These are phyloP conservation scores for Venturia effusa DNA, from an alignment of 2,329 filamentous ascomycete species.

Conservation along the genomic window DNA sequence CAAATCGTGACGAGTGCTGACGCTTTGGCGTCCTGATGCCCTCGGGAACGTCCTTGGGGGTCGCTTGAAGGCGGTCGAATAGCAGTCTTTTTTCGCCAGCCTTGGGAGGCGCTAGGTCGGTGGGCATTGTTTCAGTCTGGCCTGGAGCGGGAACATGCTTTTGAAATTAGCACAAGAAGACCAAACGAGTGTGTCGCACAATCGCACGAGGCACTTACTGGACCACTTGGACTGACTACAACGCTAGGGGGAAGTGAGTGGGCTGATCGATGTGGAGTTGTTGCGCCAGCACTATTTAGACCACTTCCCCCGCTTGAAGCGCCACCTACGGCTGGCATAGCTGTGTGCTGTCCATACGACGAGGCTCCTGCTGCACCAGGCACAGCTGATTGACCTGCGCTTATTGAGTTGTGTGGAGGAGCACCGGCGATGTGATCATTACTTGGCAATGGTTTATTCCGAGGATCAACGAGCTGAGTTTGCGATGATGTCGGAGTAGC, in stretches of 20 bases:
- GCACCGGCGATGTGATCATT: constrained; percentile 21
- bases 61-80: constrained; percentile 82
- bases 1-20: constrained; percentile 94
- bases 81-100: constrained; percentile 79
- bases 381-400: constrained; percentile 19
- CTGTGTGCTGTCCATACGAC: constrained; percentile 22
- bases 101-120: constrained; percentile 90
- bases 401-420: constrained; percentile 18
- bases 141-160: constrained; percentile 89
- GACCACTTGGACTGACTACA: constrained; percentile 87
- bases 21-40: constrained; percentile 90
- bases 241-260: constrained; percentile 69
- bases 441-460: constrained; percentile 65
- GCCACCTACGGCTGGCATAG: not conserved
- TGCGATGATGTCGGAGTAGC: constrained; percentile 81
- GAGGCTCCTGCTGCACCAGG: constrained; percentile 21
- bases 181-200: not conserved
- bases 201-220: constrained; percentile 46
- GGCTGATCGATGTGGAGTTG: constrained; percentile 53
- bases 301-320: not conserved
- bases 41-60: constrained; percentile 92
- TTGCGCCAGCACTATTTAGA: constrained; percentile 22
- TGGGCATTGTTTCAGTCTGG: constrained; percentile 93
- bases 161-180: constrained; percentile 10
- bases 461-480: constrained; percentile 72